phyloP scores from a whole-genome alignment of 768 basidiomycete species.

The Cubamyces sp. region DNA sequence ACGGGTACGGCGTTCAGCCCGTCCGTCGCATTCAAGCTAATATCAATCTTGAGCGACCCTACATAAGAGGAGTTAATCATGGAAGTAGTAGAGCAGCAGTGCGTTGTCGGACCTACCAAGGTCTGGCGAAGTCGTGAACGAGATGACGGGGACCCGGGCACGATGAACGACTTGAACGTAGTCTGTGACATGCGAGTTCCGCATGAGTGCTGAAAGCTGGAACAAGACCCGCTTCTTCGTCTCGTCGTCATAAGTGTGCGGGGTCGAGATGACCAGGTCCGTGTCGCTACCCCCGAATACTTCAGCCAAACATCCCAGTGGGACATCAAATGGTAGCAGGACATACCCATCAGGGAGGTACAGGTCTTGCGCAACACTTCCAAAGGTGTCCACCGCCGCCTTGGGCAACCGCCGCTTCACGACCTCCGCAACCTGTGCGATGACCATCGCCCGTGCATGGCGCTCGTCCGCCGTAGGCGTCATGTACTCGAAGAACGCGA shows the following conservation, averaged over 20 bases:
- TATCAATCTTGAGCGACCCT: slow-evolving; percentile 66
- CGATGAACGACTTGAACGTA: slow-evolving; percentile 49
- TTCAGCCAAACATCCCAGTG: neutral
- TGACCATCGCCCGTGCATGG: slow-evolving; percentile 47
- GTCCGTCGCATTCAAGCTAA: slow-evolving; percentile 65
- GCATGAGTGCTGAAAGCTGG: slow-evolving; percentile 52
- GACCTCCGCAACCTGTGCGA: slow-evolving; percentile 49
- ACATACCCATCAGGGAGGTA: slow-evolving; percentile 65
- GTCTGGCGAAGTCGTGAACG: slow-evolving; percentile 50
- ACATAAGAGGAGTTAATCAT: neutral
- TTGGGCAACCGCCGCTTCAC: slow-evolving; percentile 49
- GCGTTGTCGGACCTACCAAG: slow-evolving; percentile 37
- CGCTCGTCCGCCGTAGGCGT: slow-evolving; percentile 57
- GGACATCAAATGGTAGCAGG: neutral
- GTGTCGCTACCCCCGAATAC: slow-evolving; percentile 53
- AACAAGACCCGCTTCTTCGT: slow-evolving; percentile 49
- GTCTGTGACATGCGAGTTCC: slow-evolving; percentile 46
- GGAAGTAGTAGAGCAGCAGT: neutral
- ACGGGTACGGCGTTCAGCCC: slow-evolving; percentile 56
- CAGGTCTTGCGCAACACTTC: slow-evolving; percentile 62
- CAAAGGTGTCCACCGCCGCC: slow-evolving; percentile 58
- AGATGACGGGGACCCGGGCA: slow-evolving; percentile 68
- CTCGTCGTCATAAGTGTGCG: slow-evolving; percentile 35
- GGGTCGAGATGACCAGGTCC: slow-evolving; percentile 54
- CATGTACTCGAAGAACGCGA: slow-evolving; percentile 58